Base-by-base conservation (phyloP, 106 monocot species). In the Alisma plantagoaquatica region DNA sequence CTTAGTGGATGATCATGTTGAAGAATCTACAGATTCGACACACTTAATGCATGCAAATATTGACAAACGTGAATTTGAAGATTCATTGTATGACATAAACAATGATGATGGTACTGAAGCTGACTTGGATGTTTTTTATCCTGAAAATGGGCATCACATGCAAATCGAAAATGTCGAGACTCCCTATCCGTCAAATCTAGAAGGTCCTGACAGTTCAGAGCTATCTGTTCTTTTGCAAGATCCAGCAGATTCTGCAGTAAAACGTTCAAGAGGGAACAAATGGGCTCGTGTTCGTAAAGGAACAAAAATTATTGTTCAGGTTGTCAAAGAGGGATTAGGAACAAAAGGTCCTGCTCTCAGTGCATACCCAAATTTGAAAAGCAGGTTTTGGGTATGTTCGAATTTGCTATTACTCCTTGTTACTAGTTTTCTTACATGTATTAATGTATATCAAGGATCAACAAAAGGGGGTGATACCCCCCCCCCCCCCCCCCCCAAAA, bases 271-370 rank as follows among this genome's bases (percentile, higher is more conserved):
- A 49, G 62, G 56, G 61, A 73, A 80, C 47, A 87, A 88, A 52
- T 88, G 94, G 94, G 33, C 59, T 53, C 67, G 76, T 70, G 73
- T 94, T 53, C 74, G 74, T 25, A 77, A 88, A 81, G 94, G 88
- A 15, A 88, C 88, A 41, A 88, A 88, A 76, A 60, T 94, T 17
- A 73, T 88, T 68, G 88, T 88, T 72, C 94, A 94, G 69, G 94
- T 94, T 49, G 75, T 88, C 51, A 94, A 94, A 73, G 94, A 94
- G 62, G 88, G 75, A 14, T 62, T 94, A 47, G 88, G 87, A n/a
- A 81, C 77, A 25, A 94, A 94, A 66, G 83, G 88, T 51, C 94
- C 94, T 65, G 72, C 74, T 59, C 70, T 94, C 4, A 83, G 55
- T 46, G 84, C 94, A 27, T 88, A 84, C 76, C 94, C 94, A 38